Conservation (phyloP, 1,284 basidiomycete genomes). For the Ceratobasidium sp. region DNA sequence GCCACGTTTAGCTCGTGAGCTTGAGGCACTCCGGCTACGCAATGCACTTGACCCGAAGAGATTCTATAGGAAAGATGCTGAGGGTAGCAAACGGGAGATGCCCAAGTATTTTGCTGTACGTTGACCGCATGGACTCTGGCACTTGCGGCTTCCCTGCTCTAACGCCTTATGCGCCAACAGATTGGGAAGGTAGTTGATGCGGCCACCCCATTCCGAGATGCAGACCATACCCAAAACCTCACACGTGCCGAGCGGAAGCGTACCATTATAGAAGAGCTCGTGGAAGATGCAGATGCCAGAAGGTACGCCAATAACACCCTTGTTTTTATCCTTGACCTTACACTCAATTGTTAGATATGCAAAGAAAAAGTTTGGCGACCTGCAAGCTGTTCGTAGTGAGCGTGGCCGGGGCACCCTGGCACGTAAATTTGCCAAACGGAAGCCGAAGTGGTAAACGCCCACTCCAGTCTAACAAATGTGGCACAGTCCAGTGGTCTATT, state of each 20-base stretch:
- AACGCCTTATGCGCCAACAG: conserved; percentile 59
- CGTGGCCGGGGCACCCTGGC: conserved; percentile 80
- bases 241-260: conserved; percentile 76
- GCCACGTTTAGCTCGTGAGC: conserved; percentile 88
- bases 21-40: conserved; percentile 90
- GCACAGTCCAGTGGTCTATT: neutral
- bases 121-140: conserved; percentile 46
- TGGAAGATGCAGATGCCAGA: conserved; percentile 87
- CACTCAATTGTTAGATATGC: conserved; percentile 67
- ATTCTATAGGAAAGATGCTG: conserved; percentile 88
- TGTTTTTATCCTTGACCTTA: too few species aligned
- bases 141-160: conserved; percentile 39
- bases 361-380: conserved; percentile 92
- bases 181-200: conserved; percentile 89
- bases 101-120: conserved; percentile 91
- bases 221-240: conserved; percentile 68
- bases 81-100: conserved; percentile 85
- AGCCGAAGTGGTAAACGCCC: conserved; percentile 72
- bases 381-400: conserved; percentile 78
- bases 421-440: conserved; percentile 72
- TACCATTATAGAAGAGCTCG: conserved; percentile 88
- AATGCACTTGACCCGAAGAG: conserved; percentile 97
- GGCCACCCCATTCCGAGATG: conserved; percentile 78
- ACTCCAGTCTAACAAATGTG: neutral
- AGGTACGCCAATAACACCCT: conserved; percentile 53